Evolutionary conservation across 768 basidiomycete species (phyloP).

Genomic region (Leccinum subtestaceum): DNA sequence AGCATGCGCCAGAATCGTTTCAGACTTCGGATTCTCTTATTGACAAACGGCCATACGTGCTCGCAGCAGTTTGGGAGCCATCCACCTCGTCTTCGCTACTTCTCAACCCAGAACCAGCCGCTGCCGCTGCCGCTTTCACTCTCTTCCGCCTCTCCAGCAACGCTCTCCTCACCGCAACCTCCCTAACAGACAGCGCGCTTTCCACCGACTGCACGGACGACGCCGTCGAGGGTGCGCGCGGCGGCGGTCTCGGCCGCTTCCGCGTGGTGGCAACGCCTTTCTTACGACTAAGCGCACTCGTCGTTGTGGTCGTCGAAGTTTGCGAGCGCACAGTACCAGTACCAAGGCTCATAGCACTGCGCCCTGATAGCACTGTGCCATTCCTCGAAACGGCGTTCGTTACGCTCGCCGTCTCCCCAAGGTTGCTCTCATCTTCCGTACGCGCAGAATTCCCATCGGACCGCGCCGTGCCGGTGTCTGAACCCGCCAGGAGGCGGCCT

Average conservation of each 20-base stretch:
- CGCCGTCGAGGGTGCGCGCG: slow-evolving; percentile 26
- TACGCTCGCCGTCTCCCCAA: not conserved
- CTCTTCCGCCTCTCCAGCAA: slow-evolving; percentile 28
- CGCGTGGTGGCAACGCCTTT: slow-evolving; percentile 16
- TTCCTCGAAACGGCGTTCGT: slow-evolving; percentile 11
- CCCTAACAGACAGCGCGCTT: slow-evolving; percentile 20
- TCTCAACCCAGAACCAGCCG: not conserved
- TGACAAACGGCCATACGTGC: not conserved
- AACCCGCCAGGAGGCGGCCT: not conserved
- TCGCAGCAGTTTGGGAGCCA: not conserved
- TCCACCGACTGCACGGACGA: slow-evolving; percentile 27
- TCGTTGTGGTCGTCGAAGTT: slow-evolving; percentile 7
- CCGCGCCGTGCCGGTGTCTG: not conserved
- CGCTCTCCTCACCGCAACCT: slow-evolving; percentile 24
- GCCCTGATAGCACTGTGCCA: slow-evolving; percentile 8
- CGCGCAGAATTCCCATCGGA: not conserved
- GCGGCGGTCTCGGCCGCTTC: slow-evolving; percentile 19
- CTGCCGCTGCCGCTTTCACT: slow-evolving; percentile 12
- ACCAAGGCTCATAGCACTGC: not conserved
- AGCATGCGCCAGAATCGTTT: not conserved
- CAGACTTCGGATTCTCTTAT: not conserved
- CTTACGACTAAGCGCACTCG: slow-evolving; percentile 21
- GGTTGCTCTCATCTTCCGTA: not conserved
- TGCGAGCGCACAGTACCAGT: not conserved
- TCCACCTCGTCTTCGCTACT: not conserved